Conservation (phyloP, 2,329 filamentous ascomycete genomes). For the Whalleya microplaca region DNA sequence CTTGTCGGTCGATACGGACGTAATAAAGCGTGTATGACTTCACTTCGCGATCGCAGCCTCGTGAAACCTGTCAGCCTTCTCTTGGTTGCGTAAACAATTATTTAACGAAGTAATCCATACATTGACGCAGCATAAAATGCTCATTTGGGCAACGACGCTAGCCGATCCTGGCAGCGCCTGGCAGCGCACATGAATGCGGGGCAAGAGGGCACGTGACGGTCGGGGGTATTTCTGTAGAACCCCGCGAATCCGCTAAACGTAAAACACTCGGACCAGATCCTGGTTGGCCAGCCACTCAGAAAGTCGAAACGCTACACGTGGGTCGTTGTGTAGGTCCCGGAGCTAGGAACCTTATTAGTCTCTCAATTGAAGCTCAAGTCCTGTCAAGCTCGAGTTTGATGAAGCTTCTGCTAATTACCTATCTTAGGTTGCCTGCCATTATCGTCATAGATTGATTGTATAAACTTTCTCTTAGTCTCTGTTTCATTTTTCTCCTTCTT, state of each 20-base stretch:
- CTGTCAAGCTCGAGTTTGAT: neutral
- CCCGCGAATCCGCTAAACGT: too few species aligned
- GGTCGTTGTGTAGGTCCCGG: neutral
- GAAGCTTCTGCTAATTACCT: neutral
- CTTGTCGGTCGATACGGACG: neutral
- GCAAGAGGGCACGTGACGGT: neutral
- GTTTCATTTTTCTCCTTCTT: slow-evolving; percentile 8
- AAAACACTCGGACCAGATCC: too few species aligned
- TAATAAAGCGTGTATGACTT: neutral
- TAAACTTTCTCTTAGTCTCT: slow-evolving; percentile 8
- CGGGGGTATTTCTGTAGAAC: too few species aligned
- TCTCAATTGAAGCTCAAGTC: neutral
- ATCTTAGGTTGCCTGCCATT: slow-evolving; percentile 12
- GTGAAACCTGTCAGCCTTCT: slow-evolving; percentile 24
- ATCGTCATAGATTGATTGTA: slow-evolving; percentile 22
- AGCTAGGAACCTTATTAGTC: neutral
- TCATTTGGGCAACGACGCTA: slow-evolving; percentile 6
- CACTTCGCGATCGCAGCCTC: slow-evolving; percentile 11
- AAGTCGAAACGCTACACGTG: neutral
- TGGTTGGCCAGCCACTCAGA: neutral
- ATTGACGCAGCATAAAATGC: slow-evolving; percentile 10
- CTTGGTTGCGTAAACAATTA: slow-evolving; percentile 18
- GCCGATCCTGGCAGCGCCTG: slow-evolving; percentile 8
- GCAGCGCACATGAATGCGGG: neutral
- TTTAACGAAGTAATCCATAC: slow-evolving; percentile 3